Evolutionary conservation across 139 green algal species (phyloP), one percentile per base, ranked within the genome.

Genomic region (Mesostigma viride): DNA sequence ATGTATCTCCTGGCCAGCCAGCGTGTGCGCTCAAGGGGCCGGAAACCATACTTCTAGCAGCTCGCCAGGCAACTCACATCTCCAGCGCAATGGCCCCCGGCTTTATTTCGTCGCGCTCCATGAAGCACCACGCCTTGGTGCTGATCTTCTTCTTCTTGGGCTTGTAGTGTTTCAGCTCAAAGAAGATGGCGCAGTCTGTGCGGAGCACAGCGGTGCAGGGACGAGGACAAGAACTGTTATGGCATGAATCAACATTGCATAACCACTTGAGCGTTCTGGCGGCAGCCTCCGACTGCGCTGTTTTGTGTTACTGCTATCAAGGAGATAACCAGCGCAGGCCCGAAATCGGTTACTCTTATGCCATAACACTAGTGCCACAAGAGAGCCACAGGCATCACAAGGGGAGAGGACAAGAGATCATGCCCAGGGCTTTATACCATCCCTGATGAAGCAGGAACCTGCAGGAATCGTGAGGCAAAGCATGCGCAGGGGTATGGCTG

Each of bases 151-250:
- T 76, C 76, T 90, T 84, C 36, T 82, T 81, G 26, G 78, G 51
- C 58, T 90, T 90, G 63, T 70, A 90, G 75, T 90, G 82, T 53
- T 75, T 73, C 59, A 88, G 83, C 76, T 90, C 84, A 61, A 90
- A 81, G 47, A 90, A 84, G 28, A 88, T 83, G 31, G 80, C 82
- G n/a, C 64, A 28, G 34, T 33, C 53, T 11, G 62, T 20, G 3
- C 22, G n/a, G 27, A n/a, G n/a, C n/a, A n/a, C 27, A 8, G 56
- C 56, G 27, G 8, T 63, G 40, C 40, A 51, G 14, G 40, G 40
- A 51, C 11, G 40, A 14, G 8, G 8, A 24, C 14, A 14, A 14
- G 14, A 14, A 24, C 14, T 14, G 40, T 24, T 24, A 51, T 51
- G 8, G 11, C 28, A 27, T 5, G 20, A 14, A n/a, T 36, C 28